Percentiles rank a stretch among this genome's conserved stretches.
These are phyloP conservation scores for Orbilia brochopaga DNA, from an alignment of 2,329 filamentous ascomycete genomes.

Conservation along the genomic window DNA sequence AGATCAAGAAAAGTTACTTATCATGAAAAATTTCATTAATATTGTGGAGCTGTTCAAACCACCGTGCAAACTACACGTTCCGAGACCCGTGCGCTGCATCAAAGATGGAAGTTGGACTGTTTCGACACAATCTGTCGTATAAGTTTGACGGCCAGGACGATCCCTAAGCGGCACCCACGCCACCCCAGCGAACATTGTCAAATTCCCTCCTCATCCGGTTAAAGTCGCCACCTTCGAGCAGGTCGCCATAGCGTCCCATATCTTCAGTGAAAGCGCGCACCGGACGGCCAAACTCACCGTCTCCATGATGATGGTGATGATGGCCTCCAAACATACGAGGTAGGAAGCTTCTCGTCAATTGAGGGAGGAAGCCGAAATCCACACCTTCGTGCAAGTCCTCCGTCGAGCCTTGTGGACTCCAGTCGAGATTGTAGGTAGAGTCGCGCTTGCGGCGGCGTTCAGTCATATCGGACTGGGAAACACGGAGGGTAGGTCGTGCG, in stretches of 20 bases:
- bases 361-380: slow-evolving; percentile 40
- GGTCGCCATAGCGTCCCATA: slow-evolving; percentile 42
- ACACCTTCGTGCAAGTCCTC: slow-evolving; percentile 27
- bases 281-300: slow-evolving; percentile 11
- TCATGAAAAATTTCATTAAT: background rate
- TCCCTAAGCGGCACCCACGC: slow-evolving; percentile 32
- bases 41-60: background rate
- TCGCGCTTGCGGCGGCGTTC: slow-evolving; percentile 33
- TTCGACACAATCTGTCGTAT: slow-evolving; percentile 19
- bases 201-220: slow-evolving; percentile 29
- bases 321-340: slow-evolving; percentile 41
- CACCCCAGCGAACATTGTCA: slow-evolving; percentile 33
- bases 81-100: slow-evolving; percentile 15
- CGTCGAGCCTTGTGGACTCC: slow-evolving; percentile 35
- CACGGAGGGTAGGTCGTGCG: slow-evolving; percentile 27
- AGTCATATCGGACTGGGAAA: slow-evolving; percentile 21
- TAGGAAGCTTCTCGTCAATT: slow-evolving; percentile 28
- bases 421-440: slow-evolving; percentile 44
- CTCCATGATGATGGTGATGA: slow-evolving; percentile 14
- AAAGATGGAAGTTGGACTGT: background rate
- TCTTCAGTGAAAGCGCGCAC: slow-evolving; percentile 20
- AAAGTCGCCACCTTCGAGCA: slow-evolving; percentile 40
- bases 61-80: too few species aligned
- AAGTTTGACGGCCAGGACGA: background rate
- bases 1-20: background rate